phyloP scores from a whole-genome alignment of 495 filamentous ascomycete species.

The Talaromyces proteolyticus region DNA sequence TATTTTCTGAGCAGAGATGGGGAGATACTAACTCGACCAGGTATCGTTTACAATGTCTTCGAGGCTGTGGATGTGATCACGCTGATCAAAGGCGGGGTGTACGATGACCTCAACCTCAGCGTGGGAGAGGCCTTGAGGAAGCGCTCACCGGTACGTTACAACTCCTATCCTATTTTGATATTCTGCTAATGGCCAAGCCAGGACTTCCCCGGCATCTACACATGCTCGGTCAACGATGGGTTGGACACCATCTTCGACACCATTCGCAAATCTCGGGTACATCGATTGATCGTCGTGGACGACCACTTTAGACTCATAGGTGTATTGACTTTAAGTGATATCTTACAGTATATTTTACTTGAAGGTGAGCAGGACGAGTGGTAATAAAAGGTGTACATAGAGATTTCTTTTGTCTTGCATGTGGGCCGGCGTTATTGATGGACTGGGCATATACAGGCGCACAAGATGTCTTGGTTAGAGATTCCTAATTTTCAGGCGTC shows the following conservation, averaged over 20 bases:
- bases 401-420: constrained; percentile 22
- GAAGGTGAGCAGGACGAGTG: constrained; percentile 67
- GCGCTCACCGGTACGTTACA: constrained; percentile 60
- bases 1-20: not conserved
- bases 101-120: constrained; percentile 80
- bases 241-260: constrained; percentile 96
- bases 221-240: constrained; percentile 84
- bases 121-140: constrained; percentile 89
- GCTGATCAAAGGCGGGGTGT: constrained; percentile 86
- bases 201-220: constrained; percentile 97
- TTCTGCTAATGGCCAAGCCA: constrained; percentile 20
- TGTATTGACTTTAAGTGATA: constrained; percentile 91
- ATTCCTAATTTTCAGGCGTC: not conserved
- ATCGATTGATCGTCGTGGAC: constrained; percentile 88
- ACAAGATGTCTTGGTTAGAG: not conserved
- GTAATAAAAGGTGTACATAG: not conserved
- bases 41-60: constrained; percentile 87
- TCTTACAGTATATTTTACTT: constrained; percentile 89
- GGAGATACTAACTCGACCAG: constrained; percentile 22
- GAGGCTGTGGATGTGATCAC: constrained; percentile 97
- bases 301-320: constrained; percentile 80
- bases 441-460: not conserved
- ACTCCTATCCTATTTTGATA: not conserved
- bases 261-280: constrained; percentile 88
- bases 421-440: constrained; percentile 24